Base-by-base conservation (phyloP, 2,329 filamentous ascomycete species). In the Trichoderma cornu-damae region DNA sequence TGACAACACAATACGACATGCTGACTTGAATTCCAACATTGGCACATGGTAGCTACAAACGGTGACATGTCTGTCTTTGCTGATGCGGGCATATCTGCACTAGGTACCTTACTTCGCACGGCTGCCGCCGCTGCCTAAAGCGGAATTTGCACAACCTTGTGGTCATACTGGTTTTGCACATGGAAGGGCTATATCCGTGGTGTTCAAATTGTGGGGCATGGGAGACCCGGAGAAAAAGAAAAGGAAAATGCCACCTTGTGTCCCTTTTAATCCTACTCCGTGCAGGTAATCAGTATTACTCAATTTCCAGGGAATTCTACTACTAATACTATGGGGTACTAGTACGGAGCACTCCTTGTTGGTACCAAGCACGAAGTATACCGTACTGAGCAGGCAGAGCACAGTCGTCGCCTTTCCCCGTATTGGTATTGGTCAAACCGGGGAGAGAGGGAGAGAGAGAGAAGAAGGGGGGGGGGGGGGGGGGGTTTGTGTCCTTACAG, bases 301-400 rank as follows among this genome's bases (percentile, higher is more conserved):
- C 44, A 40, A 30, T 56, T 56, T 54, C 40, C 40, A 44, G 40
- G 50, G 20, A 43, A n/a, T 35, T 54, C 40, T 54, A 54, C 38
- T n/a, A 53, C 50, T 54, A 37, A 44, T 44, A 28, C 40, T 4
- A 34, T 26, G 40, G 40, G 7, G 40, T 37, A 35, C 40, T 28
- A 54, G 30, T 24, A 37, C 50, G 40, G 50, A 44, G 52, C 12
- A 30, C 52, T 56, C 52, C 52, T 48, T 30, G 32, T 47, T 47
- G n/a, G n/a, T n/a, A n/a, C n/a, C n/a, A n/a, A n/a, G n/a, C n/a
- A 38, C 43, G 34, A 24, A 32, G 18, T 48, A 47, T 30, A 38
- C 53, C n/a, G 11, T 35, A 26, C 28, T 7, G 20, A 16, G n/a
- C 24, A 14, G 24, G n/a, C 44, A 43, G 30, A 32, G 35, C 18